Evolutionary conservation across 371 early-diverging fungal genomes (phyloP), one percentile per base, ranked within the genome.

Genomic region (Mucor velutinosus): DNA sequence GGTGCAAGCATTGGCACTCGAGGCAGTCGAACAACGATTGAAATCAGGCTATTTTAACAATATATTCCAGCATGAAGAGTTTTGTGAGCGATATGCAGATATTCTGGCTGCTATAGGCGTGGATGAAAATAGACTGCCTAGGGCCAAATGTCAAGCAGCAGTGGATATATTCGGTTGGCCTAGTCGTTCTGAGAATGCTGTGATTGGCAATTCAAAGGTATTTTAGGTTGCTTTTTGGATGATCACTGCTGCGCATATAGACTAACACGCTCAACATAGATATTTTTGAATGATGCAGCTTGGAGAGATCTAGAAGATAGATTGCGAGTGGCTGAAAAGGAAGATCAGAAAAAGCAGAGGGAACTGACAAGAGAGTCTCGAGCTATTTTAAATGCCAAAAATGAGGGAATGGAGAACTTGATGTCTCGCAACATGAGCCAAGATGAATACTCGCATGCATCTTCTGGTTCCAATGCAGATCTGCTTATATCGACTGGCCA

Each of bases 221-320:
- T 25, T 12, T 51, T 23, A 33, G 27, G 33, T 15, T 4, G 14
- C 17, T 35, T 35, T 12, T 35, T 21, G 5, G 15, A 21, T 5
- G 17, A 47, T 15, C 21, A 14, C 11, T 12, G 37, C 21, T 27
- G 4, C 21, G 19, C 27, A n/a, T 21, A 15, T 4, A 56, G 29
- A n/a, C 3, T 29, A 23, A 35, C 33, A 19, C 29, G 33, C 17
- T 64, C 41, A 6, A n/a, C n/a, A 17, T 60, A 88, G 70, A 77
- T 91, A 11, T 95, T 87, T 74, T 63, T 95, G 35, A 84, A 85
- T 58, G 94, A 94, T 60, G 64, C 51, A 3, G 85, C 80, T 32
- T 93, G 93, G 93, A 74, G 84, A 62, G 69, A 75, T 19, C 80
- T 93, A 3, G 93, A 92, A 67, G 86, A 87, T 56, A 79, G 68